Conservation (phyloP, 352 stramenopile genomes). For the Plasmopara halstedii region DNA sequence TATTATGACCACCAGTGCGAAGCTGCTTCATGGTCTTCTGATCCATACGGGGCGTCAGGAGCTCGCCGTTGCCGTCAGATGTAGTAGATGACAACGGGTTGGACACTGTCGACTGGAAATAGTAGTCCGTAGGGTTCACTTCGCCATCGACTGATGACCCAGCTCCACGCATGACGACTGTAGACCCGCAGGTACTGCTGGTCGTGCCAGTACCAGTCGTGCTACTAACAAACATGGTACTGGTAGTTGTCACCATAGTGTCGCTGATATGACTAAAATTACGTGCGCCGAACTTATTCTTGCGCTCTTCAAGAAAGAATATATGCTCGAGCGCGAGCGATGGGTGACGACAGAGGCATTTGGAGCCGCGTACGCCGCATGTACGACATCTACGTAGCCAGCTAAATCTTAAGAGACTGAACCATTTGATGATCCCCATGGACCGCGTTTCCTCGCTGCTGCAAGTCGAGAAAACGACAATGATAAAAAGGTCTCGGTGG, state of each 20-base stretch:
- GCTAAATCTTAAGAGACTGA: slow-evolving; percentile 55
- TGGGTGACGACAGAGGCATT: slow-evolving; percentile 61
- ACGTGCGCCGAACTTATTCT: slow-evolving; percentile 67
- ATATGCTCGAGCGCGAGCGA: slow-evolving; percentile 73
- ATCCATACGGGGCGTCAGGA: slow-evolving; percentile 12
- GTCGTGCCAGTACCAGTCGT: slow-evolving; percentile 2
- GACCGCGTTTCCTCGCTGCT: background rate
- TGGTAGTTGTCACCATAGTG: slow-evolving; percentile 44
- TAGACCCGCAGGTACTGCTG: slow-evolving; percentile 20
- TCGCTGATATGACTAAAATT: slow-evolving; percentile 80
- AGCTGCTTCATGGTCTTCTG: slow-evolving; percentile 7
- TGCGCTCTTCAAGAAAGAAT: slow-evolving; percentile 74
- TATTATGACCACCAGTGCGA: background rate
- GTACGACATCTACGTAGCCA: slow-evolving; percentile 63
- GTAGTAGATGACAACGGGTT: background rate
- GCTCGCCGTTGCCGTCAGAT: slow-evolving; percentile 10
- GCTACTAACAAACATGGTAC: slow-evolving; percentile 25
- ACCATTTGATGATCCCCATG: slow-evolving; percentile 56
- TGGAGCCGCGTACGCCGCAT: slow-evolving; percentile 51
- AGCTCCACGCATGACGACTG: slow-evolving; percentile 28
- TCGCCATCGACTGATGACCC: slow-evolving; percentile 31
- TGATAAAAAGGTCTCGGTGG: slow-evolving; percentile 2
- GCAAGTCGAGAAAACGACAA: slow-evolving; percentile 9
- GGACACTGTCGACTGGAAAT: slow-evolving; percentile 5
- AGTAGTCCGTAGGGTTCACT: slow-evolving; percentile 25